Evolutionary conservation across 306 rosid species (phyloP), one percentile per base, ranked within the genome.

Genomic region (Delonix regia): DNA sequence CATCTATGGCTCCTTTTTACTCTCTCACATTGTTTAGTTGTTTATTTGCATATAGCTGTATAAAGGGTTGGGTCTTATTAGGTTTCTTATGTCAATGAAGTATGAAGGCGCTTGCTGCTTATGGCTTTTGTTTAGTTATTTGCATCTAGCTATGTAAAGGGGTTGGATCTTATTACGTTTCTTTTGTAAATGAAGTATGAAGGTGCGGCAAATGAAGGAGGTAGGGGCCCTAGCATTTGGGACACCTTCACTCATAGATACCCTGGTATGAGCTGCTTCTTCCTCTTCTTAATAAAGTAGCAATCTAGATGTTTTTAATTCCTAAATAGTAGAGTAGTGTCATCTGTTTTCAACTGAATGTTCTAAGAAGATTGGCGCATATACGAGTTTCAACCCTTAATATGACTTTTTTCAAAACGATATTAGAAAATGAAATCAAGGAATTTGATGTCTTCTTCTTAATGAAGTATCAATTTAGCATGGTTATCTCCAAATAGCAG

Each of bases 141-240:
- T 28, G 25, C 27, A 30, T 52, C 33, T 71, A 18, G 3, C 45
- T 24, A 19, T n/a, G 57, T 12, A 18, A 71, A 49, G 1, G 55
- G 15, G 24, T 42, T 25, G 42, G 60, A 2, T 49, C 49, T 64
- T 7, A 15, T 13, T 34, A 4, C 16, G 16, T 53, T 71, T 7
- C 25, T 69, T 25, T 30, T 27, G 28, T 9, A 9, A 51, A 52
- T 72, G 56, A 57, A 84, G 91, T 81, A 75, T 68, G 92, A 88
- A 84, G 92, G 92, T 60, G 89, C 91, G 27, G 90, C 91, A 25
- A 52, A 34, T 53, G 78, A 73, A 84, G 93, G 88, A 64, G 96
- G 96, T 0, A 88, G 78, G 41, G 89, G 89, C 5, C 93, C 93
- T 6, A 85, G 96, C 73, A 80, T 82, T 16, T 90, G 96, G 96